phyloP scores from a whole-genome alignment of 1,139 yeast species.

The Geotrichum carabidarum region DNA sequence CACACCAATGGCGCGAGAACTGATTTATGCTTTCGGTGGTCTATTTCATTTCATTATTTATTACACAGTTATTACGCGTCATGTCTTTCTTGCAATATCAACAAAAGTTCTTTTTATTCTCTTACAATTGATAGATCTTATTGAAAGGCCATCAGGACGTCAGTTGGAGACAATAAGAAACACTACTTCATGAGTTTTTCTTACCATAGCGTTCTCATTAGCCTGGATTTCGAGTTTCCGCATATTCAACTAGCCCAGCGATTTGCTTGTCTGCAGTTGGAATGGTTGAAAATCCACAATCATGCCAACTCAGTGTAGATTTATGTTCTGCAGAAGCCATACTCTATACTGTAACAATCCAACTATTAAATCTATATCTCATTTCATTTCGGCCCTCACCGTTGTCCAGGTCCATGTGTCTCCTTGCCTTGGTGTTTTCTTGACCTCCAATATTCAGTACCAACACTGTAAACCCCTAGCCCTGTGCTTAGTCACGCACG shows the following conservation, averaged over 20 bases:
- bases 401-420: too few species aligned
- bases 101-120: neutral
- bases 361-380: too few species aligned
- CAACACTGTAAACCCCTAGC: neutral
- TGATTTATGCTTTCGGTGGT: slow-evolving; percentile 31
- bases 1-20: slow-evolving; percentile 95
- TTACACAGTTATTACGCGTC: neutral
- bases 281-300: too few species aligned
- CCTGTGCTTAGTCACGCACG: neutral
- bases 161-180: too few species aligned
- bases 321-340: too few species aligned
- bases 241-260: slow-evolving; percentile 39
- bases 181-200: slow-evolving; percentile 60
- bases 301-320: too few species aligned
- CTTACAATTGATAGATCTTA: neutral
- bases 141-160: too few species aligned
- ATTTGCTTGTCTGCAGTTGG: too few species aligned
- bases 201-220: slow-evolving; percentile 74
- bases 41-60: neutral
- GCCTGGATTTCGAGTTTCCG: slow-evolving; percentile 74
- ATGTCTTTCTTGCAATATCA: neutral
- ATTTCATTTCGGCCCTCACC: too few species aligned
- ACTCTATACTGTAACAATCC: too few species aligned
- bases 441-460: too few species aligned
- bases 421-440: too few species aligned